phyloP scores from a whole-genome alignment of 139 green algal species.

The Coccomyxa sp. region DNA sequence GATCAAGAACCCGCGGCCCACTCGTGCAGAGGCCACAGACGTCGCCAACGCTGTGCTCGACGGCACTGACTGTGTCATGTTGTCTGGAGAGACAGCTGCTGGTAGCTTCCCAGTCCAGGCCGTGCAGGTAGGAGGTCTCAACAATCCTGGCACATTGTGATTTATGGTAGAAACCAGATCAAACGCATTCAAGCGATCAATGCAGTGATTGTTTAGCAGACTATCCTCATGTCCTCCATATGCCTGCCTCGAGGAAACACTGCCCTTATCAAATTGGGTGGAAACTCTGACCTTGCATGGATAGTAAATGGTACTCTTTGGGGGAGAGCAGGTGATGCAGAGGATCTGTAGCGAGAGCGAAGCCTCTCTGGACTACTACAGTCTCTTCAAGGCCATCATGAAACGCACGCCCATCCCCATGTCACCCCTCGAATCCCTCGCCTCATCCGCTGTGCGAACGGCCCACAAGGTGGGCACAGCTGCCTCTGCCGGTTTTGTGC shows the following conservation, averaged over 20 bases:
- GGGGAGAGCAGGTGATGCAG: slow-evolving; percentile 71
- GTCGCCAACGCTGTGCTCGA: slow-evolving; percentile 96
- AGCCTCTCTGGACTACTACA: slow-evolving; percentile 89
- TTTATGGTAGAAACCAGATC: neutral
- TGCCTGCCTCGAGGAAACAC: no score
- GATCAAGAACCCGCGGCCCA: slow-evolving; percentile 92
- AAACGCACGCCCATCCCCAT: slow-evolving; percentile 87
- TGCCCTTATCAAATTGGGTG: no score
- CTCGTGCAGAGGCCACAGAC: slow-evolving; percentile 91
- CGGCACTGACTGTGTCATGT: slow-evolving; percentile 96
- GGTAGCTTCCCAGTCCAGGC: slow-evolving; percentile 84
- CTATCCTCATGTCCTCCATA: neutral
- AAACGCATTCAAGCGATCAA: neutral
- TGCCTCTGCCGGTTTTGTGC: no score
- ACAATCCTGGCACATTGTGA: slow-evolving; percentile 18
- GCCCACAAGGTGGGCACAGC: slow-evolving; percentile 78
- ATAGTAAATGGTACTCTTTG: no score
- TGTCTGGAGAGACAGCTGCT: slow-evolving; percentile 93
- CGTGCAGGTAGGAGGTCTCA: slow-evolving; percentile 44
- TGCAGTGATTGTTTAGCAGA: neutral
- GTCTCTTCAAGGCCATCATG: slow-evolving; percentile 89
- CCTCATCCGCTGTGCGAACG: slow-evolving; percentile 90
- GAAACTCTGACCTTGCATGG: no score
- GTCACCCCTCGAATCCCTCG: slow-evolving; percentile 89
- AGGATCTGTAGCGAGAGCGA: slow-evolving; percentile 92